Percentiles rank a stretch among this genome's conserved stretches.
These are phyloP conservation scores for Gloeophyllum trabeum DNA, from an alignment of 768 basidiomycete genomes.

Conservation along the genomic window DNA sequence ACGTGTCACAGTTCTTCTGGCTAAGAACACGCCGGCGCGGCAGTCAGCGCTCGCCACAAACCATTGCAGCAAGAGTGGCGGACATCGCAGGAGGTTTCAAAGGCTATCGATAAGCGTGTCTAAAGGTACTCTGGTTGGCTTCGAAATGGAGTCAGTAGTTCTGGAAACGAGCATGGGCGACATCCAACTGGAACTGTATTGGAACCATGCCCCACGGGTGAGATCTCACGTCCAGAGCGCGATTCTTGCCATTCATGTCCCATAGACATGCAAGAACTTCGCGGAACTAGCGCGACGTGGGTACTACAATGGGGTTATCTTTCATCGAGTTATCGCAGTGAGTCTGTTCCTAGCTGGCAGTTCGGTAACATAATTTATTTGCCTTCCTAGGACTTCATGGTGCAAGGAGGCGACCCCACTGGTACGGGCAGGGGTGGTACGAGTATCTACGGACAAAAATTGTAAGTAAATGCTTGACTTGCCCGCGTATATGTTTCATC, in stretches of 20 bases:
- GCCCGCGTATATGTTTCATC: constrained; percentile 2
- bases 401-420: constrained; percentile 92
- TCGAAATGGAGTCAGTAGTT: neutral
- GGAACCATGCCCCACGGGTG: neutral
- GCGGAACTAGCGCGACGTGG: constrained; percentile 82
- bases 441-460: constrained; percentile 83
- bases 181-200: neutral
- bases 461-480: constrained; percentile 51
- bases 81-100: no score
- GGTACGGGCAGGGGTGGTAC: constrained; percentile 90
- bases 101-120: no score
- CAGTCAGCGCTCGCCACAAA: no score
- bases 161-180: neutral
- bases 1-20: no score
- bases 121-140: no score
- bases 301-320: constrained; percentile 84
- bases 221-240: no score
- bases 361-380: neutral
- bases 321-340: constrained; percentile 88
- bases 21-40: no score
- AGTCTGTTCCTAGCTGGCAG: constrained; percentile 13
- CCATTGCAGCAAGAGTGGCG: no score
- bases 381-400: constrained; percentile 78
- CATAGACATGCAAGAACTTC: constrained; percentile 92
- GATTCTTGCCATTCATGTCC: no score